Base-by-base conservation (phyloP, 768 basidiomycete species). In the Paxillus ammoniavirescens region DNA sequence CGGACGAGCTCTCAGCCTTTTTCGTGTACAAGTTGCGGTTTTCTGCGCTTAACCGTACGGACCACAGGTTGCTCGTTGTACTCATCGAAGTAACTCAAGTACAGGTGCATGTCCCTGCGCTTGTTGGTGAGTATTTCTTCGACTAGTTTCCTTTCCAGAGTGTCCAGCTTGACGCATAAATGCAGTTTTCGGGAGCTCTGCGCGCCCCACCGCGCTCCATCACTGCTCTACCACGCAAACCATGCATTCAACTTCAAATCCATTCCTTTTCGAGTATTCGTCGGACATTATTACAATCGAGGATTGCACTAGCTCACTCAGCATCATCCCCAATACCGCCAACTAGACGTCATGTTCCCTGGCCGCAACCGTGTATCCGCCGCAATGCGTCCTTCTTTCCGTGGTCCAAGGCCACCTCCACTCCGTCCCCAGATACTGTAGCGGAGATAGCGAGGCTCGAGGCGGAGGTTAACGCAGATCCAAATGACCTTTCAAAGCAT, bases 401-500 rank as follows among this genome's bases (percentile, higher is more conserved):
- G 13, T 75, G 68, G 60, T 56, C 77, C 21, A 79, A 75, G 52
- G 64, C 77, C 4, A 62, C 68, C 17, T 62, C 76, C 12, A 65
- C 75, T 1, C 86, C 87, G 1, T 77, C 86, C 0, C 87, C 88
- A 3, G 75, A 79, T 26, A 77, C 86, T 23, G 83, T 89, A 9
- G 87, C 84, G 7, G 77, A 82, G 42, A 84, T 91, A 28, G 81
- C 86, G n/a, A 75, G 80, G 13, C 77, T 89, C 47, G 91, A 93
- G 62, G 86, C 84, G 5, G 87, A 86, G 41, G 91, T 86, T 13
- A 88, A 93, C 58, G 80, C 84, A 6, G 73, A 83, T 56, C 89
- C 89, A 1, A 73, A 85, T 57, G 84, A 91, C 71, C 70, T 88
- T 18, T 59, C 73, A 18, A 88, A 84, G 61, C 91, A 93, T 62